Conservation (phyloP, 2,329 filamentous ascomycete species). For the Botrytis fabae region DNA sequence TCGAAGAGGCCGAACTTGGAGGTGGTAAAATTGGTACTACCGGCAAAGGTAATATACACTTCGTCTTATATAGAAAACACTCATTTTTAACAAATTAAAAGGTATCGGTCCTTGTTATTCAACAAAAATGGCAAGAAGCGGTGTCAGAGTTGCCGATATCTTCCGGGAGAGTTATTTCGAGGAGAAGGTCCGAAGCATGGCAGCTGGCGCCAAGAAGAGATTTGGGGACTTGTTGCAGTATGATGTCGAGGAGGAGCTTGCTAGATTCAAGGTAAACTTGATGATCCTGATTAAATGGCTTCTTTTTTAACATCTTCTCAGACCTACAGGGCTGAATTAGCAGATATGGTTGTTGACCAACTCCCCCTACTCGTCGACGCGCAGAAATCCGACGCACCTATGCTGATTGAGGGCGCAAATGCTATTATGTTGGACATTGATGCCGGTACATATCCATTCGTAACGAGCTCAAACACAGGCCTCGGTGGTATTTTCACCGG, state of each 20-base stretch:
- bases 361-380: conserved; percentile 63
- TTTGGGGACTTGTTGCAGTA: conserved; percentile 66
- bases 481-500: conserved; percentile 62
- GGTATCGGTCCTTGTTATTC: conserved; percentile 59
- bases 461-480: conserved; percentile 41
- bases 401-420: conserved; percentile 69
- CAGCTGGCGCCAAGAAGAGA: conserved; percentile 63
- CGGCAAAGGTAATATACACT: conserved; percentile 33
- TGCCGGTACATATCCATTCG: conserved; percentile 51
- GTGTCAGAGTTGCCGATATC: conserved; percentile 65
- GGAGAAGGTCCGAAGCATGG: conserved; percentile 61
- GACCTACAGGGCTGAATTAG: conserved; percentile 56
- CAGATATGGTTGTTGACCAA: conserved; percentile 61
- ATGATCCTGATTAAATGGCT: conserved; percentile 28
- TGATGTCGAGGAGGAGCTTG: conserved; percentile 70
- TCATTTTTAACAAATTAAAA: not conserved
- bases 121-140: conserved; percentile 63
- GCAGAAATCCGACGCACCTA: conserved; percentile 57
- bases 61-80: conserved; percentile 26
- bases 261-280: conserved; percentile 50
- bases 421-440: conserved; percentile 68
- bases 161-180: conserved; percentile 68
- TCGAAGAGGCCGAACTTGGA: conserved; percentile 59
- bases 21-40: conserved; percentile 48
- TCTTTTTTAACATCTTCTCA: conserved; percentile 4